Percentiles rank a stretch among this genome's conserved stretches.
phyloP scores from a whole-genome alignment of 2,329 filamentous ascomycete genomes.

The Colletotrichum sp. region DNA sequence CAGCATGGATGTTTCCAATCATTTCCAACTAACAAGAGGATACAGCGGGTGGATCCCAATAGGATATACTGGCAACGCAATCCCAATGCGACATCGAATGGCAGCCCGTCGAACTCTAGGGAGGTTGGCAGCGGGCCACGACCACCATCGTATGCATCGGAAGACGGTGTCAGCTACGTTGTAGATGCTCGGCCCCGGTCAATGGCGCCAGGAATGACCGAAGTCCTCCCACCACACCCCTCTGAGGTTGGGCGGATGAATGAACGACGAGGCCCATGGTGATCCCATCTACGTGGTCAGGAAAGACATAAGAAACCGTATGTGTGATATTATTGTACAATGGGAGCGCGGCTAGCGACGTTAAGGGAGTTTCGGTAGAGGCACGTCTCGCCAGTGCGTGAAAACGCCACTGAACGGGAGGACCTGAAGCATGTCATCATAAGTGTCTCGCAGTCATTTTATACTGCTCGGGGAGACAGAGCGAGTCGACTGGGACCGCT shows the following conservation, averaged over 20 bases:
- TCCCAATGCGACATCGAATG: constrained; percentile 35
- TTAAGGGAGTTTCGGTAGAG: neutral
- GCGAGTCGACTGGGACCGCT: neutral
- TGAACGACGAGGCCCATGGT: neutral
- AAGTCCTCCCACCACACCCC: constrained; percentile 48
- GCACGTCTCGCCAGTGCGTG: neutral
- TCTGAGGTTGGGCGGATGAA: constrained; percentile 42
- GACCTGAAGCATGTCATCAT: neutral
- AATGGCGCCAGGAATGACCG: constrained; percentile 43
- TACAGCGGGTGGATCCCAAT: constrained; percentile 77
- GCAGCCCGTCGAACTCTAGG: neutral
- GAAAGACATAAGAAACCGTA: neutral
- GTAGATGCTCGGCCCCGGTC: constrained; percentile 69
- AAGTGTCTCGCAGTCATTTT: neutral
- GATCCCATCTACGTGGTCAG: neutral
- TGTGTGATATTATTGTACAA: neutral
- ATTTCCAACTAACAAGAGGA: neutral
- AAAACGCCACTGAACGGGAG: neutral
- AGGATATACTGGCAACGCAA: constrained; percentile 82
- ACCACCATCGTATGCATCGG: constrained; percentile 78
- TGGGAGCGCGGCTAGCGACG: neutral
- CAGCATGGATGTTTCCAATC: neutral
- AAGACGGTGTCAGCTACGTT: constrained; percentile 77
- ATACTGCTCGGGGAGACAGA: neutral
- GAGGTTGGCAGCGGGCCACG: constrained; percentile 42